Base-by-base conservation (phyloP, 306 rosid genomes). In the Rosa multiflora region DNA sequence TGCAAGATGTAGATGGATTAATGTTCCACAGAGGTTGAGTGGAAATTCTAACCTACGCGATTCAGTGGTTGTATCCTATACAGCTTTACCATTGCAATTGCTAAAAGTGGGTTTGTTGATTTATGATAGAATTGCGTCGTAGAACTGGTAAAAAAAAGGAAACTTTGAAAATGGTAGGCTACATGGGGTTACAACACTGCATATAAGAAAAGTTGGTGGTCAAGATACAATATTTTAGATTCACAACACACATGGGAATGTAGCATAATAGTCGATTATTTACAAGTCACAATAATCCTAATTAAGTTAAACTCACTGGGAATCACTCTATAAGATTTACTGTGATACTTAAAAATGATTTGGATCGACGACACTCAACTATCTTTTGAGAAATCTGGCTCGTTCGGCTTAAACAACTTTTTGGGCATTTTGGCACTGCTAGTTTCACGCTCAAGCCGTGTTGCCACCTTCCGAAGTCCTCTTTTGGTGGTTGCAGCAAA, bases 371-470 rank as follows among this genome's bases (percentile, higher is more conserved):
- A 52, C 5, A 21, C 69, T 44, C 70, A 69, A 73, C 46, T 67
- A 64, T 84, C 88, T 51, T 78, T 56, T 20, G 90, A 91, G 87
- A 95, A 95, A 82, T 93, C 97, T 76, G 94, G 97, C 40, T 90
- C 97, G 12, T 91, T 83, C 12, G 99, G 97, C 90, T 95, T 95
- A 53, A 95, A 92, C 85, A 95, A 62, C 88, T 92, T 82, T 70
- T 82, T 92, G 59, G 99, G 98, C 90, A 95, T 91, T 70, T 69
- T 88, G 55, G 91, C 86, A 88, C 88, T 89, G 15, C 90, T 90
- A 8, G 53, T 62, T 56, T 88, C 95, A 59, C 90, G 26, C 8
- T 49, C 81, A 72, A 86, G 79, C 48, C 2, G 70, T 15, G 89
- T 69, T 8, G 74, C 10, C 5, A 83, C 74, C 48, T 88, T 94